Percentiles rank a stretch among this genome's conserved stretches.
Evolutionary conservation across 768 basidiomycete genomes (phyloP).

Genomic region (Tricholoma matsutake): DNA sequence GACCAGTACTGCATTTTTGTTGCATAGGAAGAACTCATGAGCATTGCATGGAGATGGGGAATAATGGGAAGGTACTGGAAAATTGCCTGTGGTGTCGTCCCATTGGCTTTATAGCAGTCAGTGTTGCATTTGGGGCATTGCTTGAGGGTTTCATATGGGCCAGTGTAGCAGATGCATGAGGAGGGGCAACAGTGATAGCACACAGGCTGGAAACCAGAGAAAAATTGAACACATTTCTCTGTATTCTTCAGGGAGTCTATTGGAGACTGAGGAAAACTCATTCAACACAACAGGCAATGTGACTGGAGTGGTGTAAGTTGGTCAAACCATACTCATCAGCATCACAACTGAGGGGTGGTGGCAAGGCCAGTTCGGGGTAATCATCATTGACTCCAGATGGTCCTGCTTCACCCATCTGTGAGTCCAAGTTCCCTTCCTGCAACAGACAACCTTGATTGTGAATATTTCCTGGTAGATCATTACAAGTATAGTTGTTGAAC

Average conservation of each 20-base stretch:
- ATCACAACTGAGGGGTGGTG: background rate
- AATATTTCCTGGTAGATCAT: background rate
- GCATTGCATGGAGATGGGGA: constrained; percentile 24
- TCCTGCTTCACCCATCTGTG: background rate
- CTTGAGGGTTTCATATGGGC: too few relatives aligned
- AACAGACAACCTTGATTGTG: background rate
- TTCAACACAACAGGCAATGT: background rate
- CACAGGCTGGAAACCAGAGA: too few relatives aligned
- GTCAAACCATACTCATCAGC: background rate
- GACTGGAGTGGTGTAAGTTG: background rate
- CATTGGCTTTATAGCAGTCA: constrained; percentile 3
- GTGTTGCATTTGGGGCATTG: constrained; percentile 36
- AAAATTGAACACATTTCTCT: too few relatives aligned
- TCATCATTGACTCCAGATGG: background rate
- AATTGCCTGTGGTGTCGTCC: constrained; percentile 18
- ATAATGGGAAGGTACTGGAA: constrained; percentile 40
- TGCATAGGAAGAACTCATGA: constrained; percentile 16
- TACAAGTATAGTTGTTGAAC: too few relatives aligned
- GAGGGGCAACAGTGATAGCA: too few relatives aligned
- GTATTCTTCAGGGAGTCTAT: constrained; percentile 19
- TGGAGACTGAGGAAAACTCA: constrained; percentile 12
- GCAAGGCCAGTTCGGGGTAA: background rate
- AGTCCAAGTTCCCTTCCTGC: background rate
- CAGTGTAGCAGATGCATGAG: too few relatives aligned
- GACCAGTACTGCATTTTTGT: constrained; percentile 26